phyloP scores from a whole-genome alignment of 768 basidiomycete genomes.

The Lentinula aciculospora region DNA sequence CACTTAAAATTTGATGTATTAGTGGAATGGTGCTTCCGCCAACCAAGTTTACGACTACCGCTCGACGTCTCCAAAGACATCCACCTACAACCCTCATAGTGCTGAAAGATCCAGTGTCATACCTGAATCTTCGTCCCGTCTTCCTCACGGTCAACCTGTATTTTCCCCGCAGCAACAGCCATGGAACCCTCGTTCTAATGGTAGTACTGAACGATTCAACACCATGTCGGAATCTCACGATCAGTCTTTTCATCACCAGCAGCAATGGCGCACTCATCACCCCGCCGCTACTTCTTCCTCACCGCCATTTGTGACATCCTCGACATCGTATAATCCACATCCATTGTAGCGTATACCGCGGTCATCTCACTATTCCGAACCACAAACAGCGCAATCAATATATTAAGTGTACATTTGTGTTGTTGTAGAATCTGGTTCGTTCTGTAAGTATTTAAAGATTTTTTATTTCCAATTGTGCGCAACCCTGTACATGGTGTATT shows the following conservation, averaged over 20 bases:
- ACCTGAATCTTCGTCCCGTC: not conserved
- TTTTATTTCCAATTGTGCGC: not conserved
- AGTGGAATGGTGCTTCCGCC: not conserved
- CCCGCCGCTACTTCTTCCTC: not conserved
- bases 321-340: not conserved
- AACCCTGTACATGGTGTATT: not conserved
- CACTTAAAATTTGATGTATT: not conserved
- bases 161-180: not conserved
- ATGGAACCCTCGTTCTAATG: not conserved
- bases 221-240: not conserved
- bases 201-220: not conserved
- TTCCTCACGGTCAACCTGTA: not conserved
- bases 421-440: not conserved
- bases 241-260: not conserved
- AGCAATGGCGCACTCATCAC: constrained; percentile 3
- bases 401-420: not conserved
- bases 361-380: not conserved
- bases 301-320: not conserved
- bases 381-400: not conserved
- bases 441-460: not conserved
- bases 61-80: not conserved
- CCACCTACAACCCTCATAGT: not conserved
- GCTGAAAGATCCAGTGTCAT: constrained; percentile 1
- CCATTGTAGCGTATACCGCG: not conserved
- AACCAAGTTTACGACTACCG: not conserved